A percentile compares a stretch with the other conserved stretches of the same genome.
phyloP scores from a whole-genome alignment of 2,329 filamentous ascomycete species.

The Alternaria sp. region DNA sequence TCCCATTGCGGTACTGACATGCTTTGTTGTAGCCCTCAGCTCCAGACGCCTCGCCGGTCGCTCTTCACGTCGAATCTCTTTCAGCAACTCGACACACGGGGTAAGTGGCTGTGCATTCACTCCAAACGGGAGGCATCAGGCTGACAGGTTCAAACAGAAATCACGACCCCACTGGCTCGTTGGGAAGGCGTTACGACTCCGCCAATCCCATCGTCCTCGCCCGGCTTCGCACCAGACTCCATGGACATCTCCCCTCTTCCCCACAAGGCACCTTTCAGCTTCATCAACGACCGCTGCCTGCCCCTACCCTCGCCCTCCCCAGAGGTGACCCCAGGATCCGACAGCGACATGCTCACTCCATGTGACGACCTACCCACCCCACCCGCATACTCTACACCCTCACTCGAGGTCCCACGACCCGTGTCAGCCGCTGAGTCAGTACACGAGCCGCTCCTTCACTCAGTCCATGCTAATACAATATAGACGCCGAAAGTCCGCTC shows the following conservation, averaged over 20 bases:
- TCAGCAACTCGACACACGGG: constrained; percentile 64
- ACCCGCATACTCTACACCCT: constrained; percentile 35
- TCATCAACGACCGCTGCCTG: constrained; percentile 68
- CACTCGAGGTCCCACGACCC: constrained; percentile 46
- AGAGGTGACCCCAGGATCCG: constrained; percentile 56
- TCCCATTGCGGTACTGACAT: constrained; percentile 48
- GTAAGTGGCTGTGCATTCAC: constrained; percentile 58
- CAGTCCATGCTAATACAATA: constrained; percentile 28
- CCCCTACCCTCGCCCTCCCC: constrained; percentile 77
- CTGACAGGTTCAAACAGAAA: constrained; percentile 50
- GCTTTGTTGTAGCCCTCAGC: constrained; percentile 71
- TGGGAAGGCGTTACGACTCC: constrained; percentile 82
- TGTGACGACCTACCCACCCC: constrained; percentile 44
- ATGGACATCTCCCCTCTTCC: constrained; percentile 94
- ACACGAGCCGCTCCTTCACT: not conserved
- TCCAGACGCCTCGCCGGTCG: constrained; percentile 83
- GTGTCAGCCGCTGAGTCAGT: constrained; percentile 51
- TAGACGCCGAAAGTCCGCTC: constrained; percentile 53
- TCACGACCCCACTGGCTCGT: constrained; percentile 56
- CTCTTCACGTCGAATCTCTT: constrained; percentile 81
- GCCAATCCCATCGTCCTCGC: constrained; percentile 84
- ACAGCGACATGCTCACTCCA: constrained; percentile 56
- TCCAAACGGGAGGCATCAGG: constrained; percentile 28
- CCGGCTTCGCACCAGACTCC: constrained; percentile 73
- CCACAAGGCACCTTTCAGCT: constrained; percentile 78